Conservation (phyloP, 176 grass and related monocot genomes). For the Triticum timopheevii region DNA sequence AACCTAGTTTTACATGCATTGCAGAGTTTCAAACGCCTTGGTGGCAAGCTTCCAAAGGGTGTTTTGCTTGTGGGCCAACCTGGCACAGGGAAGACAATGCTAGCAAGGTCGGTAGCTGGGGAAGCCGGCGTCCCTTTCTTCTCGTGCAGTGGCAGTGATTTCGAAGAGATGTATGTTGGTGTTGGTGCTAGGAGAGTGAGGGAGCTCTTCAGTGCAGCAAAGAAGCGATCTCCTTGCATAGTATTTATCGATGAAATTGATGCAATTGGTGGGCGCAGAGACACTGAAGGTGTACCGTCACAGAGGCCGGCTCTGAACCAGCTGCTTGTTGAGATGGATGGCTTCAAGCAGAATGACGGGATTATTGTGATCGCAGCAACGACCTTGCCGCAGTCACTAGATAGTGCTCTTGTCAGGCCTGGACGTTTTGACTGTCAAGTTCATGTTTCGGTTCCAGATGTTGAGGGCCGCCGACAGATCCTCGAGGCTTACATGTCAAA, state of each 20-base stretch:
- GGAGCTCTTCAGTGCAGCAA: constrained; percentile 81
- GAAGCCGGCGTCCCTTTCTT: constrained; percentile 92
- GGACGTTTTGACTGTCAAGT: constrained; percentile 82
- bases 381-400: constrained; percentile 73
- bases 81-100: constrained; percentile 93
- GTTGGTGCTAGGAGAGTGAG: constrained; percentile 79
- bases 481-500: constrained; percentile 77
- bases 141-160: constrained; percentile 81
- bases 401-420: constrained; percentile 79
- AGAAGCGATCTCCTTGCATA: constrained; percentile 82
- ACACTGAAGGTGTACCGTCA: constrained; percentile 42
- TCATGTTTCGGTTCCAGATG: constrained; percentile 79
- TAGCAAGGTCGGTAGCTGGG: constrained; percentile 84
- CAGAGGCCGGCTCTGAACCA: constrained; percentile 62
- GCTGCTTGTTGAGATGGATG: constrained; percentile 85
- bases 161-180: constrained; percentile 92
- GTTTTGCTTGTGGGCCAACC: constrained; percentile 85
- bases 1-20: constrained; percentile 16
- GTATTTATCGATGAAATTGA: constrained; percentile 94
- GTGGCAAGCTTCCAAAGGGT: constrained; percentile 94
- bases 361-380: constrained; percentile 88
- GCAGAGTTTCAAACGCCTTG: constrained; percentile 82
- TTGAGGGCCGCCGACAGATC: constrained; percentile 81
- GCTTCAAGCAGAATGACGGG: constrained; percentile 89
- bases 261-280: constrained; percentile 78